Evolutionary conservation across 495 filamentous ascomycete genomes (phyloP).

Genomic region (Patellaria atrata): DNA sequence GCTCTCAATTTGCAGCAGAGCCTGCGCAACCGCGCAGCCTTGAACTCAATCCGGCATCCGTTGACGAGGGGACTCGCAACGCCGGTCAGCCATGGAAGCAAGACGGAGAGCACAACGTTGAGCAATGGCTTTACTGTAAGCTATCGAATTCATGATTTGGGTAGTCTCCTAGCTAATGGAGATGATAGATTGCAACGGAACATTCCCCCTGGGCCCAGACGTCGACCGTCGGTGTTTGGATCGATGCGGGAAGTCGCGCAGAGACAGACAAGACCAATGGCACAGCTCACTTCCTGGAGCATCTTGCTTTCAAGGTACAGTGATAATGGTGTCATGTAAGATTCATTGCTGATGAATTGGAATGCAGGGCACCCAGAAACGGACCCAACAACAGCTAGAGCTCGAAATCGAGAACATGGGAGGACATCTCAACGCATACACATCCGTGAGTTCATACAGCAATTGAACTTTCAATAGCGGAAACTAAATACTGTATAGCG

Average conservation of each 20-base stretch:
- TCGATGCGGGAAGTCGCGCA: constrained; percentile 94
- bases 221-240: constrained; percentile 96
- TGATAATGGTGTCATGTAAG: constrained; percentile 1
- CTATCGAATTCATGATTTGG: no score
- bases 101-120: constrained; percentile 87
- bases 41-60: constrained; percentile 49
- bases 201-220: constrained; percentile 98
- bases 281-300: constrained; percentile 98
- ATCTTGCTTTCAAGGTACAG: constrained; percentile 94
- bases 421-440: constrained; percentile 98
- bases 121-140: constrained; percentile 94
- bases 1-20: constrained; percentile 77
- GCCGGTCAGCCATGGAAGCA: constrained; percentile 55
- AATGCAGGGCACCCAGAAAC: constrained; percentile 71
- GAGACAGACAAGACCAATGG: constrained; percentile 98
- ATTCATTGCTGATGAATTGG: constrained; percentile 18
- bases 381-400: constrained; percentile 91
- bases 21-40: constrained; percentile 65
- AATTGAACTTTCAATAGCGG: constrained; percentile 3
- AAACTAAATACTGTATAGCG: constrained; percentile 42
- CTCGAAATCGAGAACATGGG: constrained; percentile 99
- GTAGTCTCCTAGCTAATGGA: no score
- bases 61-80: constrained; percentile 75
- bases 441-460: constrained; percentile 58
- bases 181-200: constrained; percentile 77